Conservation (phyloP, 2,329 filamentous ascomycete genomes). For the Fusarium continuum region DNA sequence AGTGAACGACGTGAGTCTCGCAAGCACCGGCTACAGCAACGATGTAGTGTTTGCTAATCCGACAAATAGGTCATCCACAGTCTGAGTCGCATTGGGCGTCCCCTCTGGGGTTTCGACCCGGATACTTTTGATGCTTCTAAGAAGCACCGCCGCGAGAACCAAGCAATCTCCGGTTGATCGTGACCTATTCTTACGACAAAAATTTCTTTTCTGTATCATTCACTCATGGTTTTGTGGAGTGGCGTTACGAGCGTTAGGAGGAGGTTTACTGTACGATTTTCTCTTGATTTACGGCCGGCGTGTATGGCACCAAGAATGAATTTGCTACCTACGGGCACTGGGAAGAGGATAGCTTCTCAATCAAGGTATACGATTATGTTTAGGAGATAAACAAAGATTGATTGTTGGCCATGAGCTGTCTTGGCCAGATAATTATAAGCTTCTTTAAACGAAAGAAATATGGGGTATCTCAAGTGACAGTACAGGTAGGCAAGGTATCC, state of each 20-base stretch:
- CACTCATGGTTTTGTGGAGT: neutral
- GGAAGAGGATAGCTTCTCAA: neutral
- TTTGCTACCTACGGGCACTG: neutral
- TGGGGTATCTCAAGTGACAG: slow-evolving; percentile 45
- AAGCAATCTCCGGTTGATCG: neutral
- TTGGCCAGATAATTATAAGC: slow-evolving; percentile 32
- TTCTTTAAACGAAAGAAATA: slow-evolving; percentile 40
- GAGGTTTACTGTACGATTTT: neutral
- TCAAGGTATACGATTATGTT: neutral
- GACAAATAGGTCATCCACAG: slow-evolving; percentile 62
- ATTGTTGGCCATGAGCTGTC: slow-evolving; percentile 20
- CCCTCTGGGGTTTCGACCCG: slow-evolving; percentile 67
- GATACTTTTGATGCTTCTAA: slow-evolving; percentile 44
- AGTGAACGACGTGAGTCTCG: slow-evolving; percentile 63
- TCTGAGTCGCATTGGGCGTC: slow-evolving; percentile 57
- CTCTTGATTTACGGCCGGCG: neutral
- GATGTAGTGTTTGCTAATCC: no score
- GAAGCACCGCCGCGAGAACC: neutral
- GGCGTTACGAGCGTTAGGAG: slow-evolving; percentile 11
- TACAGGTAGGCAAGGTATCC: slow-evolving; percentile 35
- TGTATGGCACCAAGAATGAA: slow-evolving; percentile 1
- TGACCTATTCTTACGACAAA: neutral
- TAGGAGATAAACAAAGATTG: slow-evolving; percentile 11
- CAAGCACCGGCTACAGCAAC: neutral
- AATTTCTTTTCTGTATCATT: neutral